Base-by-base conservation (phyloP, 2,329 filamentous ascomycete species). In the Chaetomium sp. region DNA sequence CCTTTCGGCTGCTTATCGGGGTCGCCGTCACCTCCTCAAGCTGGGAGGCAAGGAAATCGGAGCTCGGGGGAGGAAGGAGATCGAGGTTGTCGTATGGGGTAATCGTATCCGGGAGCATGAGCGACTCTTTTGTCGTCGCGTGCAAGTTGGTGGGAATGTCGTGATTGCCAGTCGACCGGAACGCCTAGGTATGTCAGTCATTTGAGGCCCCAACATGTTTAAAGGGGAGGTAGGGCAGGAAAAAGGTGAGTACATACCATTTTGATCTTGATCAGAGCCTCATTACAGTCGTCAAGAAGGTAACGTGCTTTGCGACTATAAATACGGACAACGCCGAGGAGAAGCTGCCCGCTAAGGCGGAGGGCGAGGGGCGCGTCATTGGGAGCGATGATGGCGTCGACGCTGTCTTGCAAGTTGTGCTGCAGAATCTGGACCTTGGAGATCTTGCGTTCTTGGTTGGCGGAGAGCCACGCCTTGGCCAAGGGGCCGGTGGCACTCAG, bases 241-340 rank as follows among this genome's bases (percentile, higher is more conserved):
- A 27, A 27, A 27, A 27, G 19, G 19, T 27, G 19, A 27, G 19
- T 27, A 14, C 79, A 42, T 74, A 96, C 92, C 91, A 97, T 95
- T 70, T 97, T 96, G 67, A 99, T 96, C 76, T 96, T 97, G 79
- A 95, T 86, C 62, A 99, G 78, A 41, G 92, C 92, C 73, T 99
- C 94, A 67, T 95, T 96, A 74, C 94, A 99, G 70, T 99, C 94
- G 68, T 99, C 94, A 48, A 97, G 78, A 50, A 99, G 77, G 72
- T 99, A 99, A 66, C 91, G 88, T 68, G 94, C 92, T 75, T 99
- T 99, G 68, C 94, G 83, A 72, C 91, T 95, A 73, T 99, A 99
- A 68, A 99, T 99, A 69, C 92, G 85, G 65, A 96, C 94, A 33
- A 99, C 94, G 75, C 94, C 94, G 54, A 99, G 81, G 68, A 99